Conservation (phyloP, 768 basidiomycete genomes). For the Calocybe indica region DNA sequence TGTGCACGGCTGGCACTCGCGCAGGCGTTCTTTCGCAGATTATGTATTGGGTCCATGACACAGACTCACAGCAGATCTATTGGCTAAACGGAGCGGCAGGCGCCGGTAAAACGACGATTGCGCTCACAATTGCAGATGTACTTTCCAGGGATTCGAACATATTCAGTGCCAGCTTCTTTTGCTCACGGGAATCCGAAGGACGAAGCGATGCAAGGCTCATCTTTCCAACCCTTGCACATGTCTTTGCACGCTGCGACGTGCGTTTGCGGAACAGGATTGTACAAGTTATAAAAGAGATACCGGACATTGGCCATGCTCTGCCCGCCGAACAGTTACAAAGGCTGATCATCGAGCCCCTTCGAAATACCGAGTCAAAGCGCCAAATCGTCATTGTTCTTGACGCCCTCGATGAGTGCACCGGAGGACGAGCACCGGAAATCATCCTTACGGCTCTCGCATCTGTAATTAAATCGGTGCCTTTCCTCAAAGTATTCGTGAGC, state of each 20-base stretch:
- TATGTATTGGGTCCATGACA: conserved; percentile 12
- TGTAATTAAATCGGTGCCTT: conserved; percentile 9
- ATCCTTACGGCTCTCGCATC: conserved; percentile 9
- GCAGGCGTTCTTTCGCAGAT: conserved; percentile 14
- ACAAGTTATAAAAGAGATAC: conserved; percentile 9
- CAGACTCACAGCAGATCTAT: conserved; percentile 12
- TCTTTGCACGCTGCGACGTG: conserved; percentile 13
- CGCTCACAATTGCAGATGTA: conserved; percentile 12
- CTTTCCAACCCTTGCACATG: conserved; percentile 17
- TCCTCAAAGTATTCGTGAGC: conserved; percentile 16
- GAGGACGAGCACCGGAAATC: conserved; percentile 7
- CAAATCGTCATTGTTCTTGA: conserved; percentile 19
- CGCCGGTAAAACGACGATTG: conserved; percentile 20
- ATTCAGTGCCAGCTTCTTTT: conserved; percentile 24
- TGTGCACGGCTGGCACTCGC: conserved; percentile 16
- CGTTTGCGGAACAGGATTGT: conserved; percentile 11
- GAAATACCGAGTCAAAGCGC: conserved; percentile 4
- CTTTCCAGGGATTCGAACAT: conserved; percentile 6
- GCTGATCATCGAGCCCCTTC: conserved; percentile 16
- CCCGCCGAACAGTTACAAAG: conserved; percentile 14
- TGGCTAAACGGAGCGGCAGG: conserved; percentile 19
- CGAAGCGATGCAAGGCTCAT: conserved; percentile 17
- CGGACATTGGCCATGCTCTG: conserved; percentile 12
- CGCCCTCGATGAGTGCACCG: conserved; percentile 17
- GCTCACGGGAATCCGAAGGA: conserved; percentile 16